These are phyloP conservation scores for Dendrobium catenatum DNA, from an alignment of 106 monocot species.

Conservation along the genomic window DNA sequence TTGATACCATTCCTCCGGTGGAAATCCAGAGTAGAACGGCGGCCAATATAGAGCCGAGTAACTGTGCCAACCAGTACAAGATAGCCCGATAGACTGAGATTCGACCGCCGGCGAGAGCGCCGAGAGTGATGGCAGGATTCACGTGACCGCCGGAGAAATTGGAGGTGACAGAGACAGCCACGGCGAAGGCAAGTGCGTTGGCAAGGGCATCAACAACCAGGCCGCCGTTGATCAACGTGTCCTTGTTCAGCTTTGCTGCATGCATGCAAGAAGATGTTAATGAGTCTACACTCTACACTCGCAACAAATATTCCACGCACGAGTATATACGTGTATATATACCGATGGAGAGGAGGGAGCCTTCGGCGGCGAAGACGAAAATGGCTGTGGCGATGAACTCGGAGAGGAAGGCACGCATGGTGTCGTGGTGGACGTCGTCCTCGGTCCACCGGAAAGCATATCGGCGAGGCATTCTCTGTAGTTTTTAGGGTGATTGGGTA, in stretches of 20 bases:
- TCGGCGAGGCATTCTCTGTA: conserved; percentile 30
- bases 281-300: too few species aligned
- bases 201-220: conserved; percentile 39
- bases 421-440: conserved; percentile 42
- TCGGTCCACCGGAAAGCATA: conserved; percentile 39
- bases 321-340: not conserved
- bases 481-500: not conserved
- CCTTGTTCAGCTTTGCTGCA: conserved; percentile 43
- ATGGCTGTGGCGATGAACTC: conserved; percentile 63
- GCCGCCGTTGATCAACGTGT: conserved; percentile 30
- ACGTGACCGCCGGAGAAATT: conserved; percentile 66
- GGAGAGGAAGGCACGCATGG: conserved; percentile 48
- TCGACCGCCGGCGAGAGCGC: conserved; percentile 44
- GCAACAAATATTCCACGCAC: too few species aligned
- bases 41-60: conserved; percentile 49
- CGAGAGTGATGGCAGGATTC: conserved; percentile 65
- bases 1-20: conserved; percentile 48
- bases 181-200: conserved; percentile 43
- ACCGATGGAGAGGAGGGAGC: conserved; percentile 65
- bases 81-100: conserved; percentile 39
- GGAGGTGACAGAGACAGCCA: conserved; percentile 34
- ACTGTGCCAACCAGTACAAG: conserved; percentile 55
- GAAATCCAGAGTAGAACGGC: conserved; percentile 37
- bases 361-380: conserved; percentile 66
- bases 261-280: not conserved